Evolutionary conservation across 164 flowering plant genomes (phyloP).

Genomic region (Berberis vulgaris): DNA sequence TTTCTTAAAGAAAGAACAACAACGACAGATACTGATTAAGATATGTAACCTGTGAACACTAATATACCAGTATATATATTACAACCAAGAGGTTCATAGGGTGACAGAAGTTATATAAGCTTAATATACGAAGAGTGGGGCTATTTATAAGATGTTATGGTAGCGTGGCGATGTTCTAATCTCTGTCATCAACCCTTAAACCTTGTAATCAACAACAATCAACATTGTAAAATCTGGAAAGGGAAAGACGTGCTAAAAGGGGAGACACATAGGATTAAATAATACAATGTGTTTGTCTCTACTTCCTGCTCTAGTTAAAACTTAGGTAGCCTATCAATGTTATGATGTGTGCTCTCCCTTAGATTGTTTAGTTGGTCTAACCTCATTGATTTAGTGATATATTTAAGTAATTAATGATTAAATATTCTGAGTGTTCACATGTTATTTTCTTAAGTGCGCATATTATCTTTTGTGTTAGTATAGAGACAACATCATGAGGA

Average conservation of each 20-base stretch:
- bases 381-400: neutral
- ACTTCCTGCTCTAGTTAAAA: slow-evolving; percentile 1
- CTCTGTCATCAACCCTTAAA: no score
- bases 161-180: no score
- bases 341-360: neutral
- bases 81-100: neutral
- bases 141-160: slow-evolving; percentile 3
- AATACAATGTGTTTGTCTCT: slow-evolving; percentile 9
- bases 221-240: neutral
- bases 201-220: no score
- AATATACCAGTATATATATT: neutral
- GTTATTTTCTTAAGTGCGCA: no score
- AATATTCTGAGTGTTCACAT: no score
- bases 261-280: slow-evolving; percentile 2
- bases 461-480: no score
- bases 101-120: neutral
- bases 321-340: slow-evolving; percentile 3
- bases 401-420: no score
- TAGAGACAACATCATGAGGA: no score
- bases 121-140: neutral
- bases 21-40: no score
- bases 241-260: slow-evolving; percentile 5
- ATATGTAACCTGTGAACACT: no score
- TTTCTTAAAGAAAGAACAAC: no score
- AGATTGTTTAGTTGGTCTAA: neutral